Base-by-base conservation (phyloP, 192 early-diverging fungal genomes). In the Gaertneriomyces semiglobifer region DNA sequence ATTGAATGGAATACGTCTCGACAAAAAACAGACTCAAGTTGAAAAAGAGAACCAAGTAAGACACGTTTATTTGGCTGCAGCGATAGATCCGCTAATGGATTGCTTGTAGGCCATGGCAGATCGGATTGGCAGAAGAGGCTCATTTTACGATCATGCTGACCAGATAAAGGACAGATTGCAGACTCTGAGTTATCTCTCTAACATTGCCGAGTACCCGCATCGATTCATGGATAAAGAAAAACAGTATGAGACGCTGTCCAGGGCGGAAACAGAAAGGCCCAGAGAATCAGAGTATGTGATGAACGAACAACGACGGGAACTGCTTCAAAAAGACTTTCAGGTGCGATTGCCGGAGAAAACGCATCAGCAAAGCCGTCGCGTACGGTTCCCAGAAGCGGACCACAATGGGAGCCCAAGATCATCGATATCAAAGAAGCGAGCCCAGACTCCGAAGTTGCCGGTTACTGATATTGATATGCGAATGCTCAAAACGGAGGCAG, bases 151-250 rank as follows among this genome's bases (percentile, higher is more conserved):
- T 44, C 77, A 75, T 44, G 43, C 44, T 12, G 62, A 63, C 1
- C 69, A 64, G 50, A 39, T 71, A 52, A 43, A 39, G 11, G 48
- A 69, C 11, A 62, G 78, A 8, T 42, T 11, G 16, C 72, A 74
- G 20, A 75, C 78, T 50, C 68, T 82, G 10, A 62, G 33, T 5
- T 80, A 82, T 47, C 66, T 82, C 14, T 45, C 61, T 43, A 80
- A 76, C 61, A 80, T 80, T 47, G 54, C 78, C 6, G 44, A 48
- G 12, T 82, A 77, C 65, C 81, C 81, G 1, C 43, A 71, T 18
- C 65, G 58, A 12, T 82, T 76, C 61, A 44, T 70, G 7, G 64
- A 69, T n/a, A 19, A 60, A 38, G 58, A 68, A 7, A 16, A 60
- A 47, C 18, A 62, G n/a, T 68, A 60, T 40, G 58, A 19, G 6